A percentile compares a stretch with the other conserved stretches of the same genome.
These are phyloP conservation scores for Xylariaceae sp. DNA, from an alignment of 2,329 filamentous ascomycete genomes.

Conservation along the genomic window DNA sequence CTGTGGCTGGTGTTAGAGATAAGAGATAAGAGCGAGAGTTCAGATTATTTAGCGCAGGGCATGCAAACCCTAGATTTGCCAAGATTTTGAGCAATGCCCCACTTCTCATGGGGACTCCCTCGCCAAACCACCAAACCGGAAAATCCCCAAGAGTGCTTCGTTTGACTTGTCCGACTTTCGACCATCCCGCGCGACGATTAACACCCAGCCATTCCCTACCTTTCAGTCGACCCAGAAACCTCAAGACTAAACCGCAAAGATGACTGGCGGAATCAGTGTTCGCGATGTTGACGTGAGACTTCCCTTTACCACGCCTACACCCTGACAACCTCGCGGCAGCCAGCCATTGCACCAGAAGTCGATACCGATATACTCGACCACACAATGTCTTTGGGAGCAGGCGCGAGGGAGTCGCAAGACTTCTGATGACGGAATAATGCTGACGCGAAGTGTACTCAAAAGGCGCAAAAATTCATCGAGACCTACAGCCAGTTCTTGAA, in stretches of 20 bases:
- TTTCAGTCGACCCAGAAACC: constrained; percentile 1
- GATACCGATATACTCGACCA: constrained; percentile 14
- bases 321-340: constrained; percentile 24
- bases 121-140: constrained; percentile 25
- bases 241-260: constrained; percentile 61
- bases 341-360: constrained; percentile 17
- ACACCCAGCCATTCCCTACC: constrained; percentile 13
- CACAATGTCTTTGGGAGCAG: constrained; percentile 57
- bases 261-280: constrained; percentile 80
- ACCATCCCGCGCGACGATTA: constrained; percentile 22
- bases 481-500: constrained; percentile 90
- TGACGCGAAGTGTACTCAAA: constrained; percentile 61
- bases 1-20: too few species aligned
- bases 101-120: constrained; percentile 7
- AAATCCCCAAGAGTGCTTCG: constrained; percentile 18
- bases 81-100: constrained; percentile 12
- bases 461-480: constrained; percentile 89
- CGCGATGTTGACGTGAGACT: constrained; percentile 82
- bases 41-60: too few species aligned
- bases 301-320: constrained; percentile 34
- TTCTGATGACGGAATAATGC: constrained; percentile 76
- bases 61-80: constrained; percentile 28
- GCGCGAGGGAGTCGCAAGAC: constrained; percentile 75
- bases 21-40: constrained; percentile 23
- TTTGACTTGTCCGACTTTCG: constrained; percentile 3